Evolutionary conservation across 139 green algal species (phyloP).

Genomic region (Volvox africanus): DNA sequence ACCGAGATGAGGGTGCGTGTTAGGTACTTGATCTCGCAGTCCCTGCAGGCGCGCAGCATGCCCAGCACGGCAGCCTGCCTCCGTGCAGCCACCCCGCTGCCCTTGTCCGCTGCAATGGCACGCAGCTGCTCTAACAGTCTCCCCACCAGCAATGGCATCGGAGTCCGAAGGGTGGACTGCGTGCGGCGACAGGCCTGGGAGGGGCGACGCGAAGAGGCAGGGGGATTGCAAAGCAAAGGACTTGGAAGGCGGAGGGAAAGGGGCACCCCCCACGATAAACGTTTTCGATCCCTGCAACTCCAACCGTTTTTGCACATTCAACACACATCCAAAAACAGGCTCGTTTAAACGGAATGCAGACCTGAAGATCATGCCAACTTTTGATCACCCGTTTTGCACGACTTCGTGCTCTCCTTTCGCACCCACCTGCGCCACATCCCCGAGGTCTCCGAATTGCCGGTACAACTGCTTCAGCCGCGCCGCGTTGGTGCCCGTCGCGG

Average conservation of each 20-base stretch:
- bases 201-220: neutral
- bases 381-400: no score
- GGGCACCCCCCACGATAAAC: neutral
- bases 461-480: constrained; percentile 82
- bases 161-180: constrained; percentile 76
- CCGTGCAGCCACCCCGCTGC: constrained; percentile 58
- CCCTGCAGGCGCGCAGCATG: constrained; percentile 76
- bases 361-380: no score
- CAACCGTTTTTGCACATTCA: neutral
- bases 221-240: neutral
- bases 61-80: constrained; percentile 68
- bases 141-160: constrained; percentile 66
- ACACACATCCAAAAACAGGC: no score
- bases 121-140: constrained; percentile 60
- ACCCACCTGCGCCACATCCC: constrained; percentile 81
- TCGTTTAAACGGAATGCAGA: no score
- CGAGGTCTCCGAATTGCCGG: constrained; percentile 80
- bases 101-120: constrained; percentile 67
- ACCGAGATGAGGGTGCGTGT: constrained; percentile 79
- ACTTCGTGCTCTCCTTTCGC: neutral
- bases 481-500: constrained; percentile 70
- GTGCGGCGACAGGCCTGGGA: constrained; percentile 71
- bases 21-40: constrained; percentile 82
- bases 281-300: no score
- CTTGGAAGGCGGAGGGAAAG: no score